Conservation (phyloP, 257 asterid genomes). For the Fraxinus pennsylvanica region DNA sequence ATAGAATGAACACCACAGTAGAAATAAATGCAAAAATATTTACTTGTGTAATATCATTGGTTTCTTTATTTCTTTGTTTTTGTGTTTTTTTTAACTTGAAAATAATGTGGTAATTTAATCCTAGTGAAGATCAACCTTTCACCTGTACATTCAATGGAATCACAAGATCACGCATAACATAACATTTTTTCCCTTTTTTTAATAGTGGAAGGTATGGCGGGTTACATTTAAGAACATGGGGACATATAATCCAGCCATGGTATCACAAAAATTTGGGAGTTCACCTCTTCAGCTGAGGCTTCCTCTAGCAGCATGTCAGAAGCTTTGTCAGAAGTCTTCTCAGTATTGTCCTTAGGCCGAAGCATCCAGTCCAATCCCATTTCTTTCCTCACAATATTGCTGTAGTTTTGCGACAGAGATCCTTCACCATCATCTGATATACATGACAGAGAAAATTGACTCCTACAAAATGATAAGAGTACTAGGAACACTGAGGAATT, state of each 20-base stretch:
- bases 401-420: constrained; percentile 37
- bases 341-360: constrained; percentile 54
- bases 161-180: not conserved
- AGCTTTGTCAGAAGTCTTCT: constrained; percentile 36
- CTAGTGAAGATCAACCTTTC: not conserved
- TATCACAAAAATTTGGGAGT: constrained; percentile 2
- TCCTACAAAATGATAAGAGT: not conserved
- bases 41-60: not conserved
- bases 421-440: constrained; percentile 42
- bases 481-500: not conserved
- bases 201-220: not conserved
- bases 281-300: constrained; percentile 65
- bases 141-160: not conserved
- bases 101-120: not conserved
- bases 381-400: constrained; percentile 59
- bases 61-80: not conserved
- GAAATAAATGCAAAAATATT: not conserved
- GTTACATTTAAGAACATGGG: not conserved
- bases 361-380: constrained; percentile 99
- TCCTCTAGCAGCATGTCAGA: constrained; percentile 45
- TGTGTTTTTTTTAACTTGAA: not conserved
- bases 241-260: not conserved
- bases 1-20: not conserved
- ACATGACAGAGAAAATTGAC: constrained; percentile 12
- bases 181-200: not conserved